Evolutionary conservation across 1,284 basidiomycete genomes (phyloP).

Genomic region (Leccinum pallidistipes): DNA sequence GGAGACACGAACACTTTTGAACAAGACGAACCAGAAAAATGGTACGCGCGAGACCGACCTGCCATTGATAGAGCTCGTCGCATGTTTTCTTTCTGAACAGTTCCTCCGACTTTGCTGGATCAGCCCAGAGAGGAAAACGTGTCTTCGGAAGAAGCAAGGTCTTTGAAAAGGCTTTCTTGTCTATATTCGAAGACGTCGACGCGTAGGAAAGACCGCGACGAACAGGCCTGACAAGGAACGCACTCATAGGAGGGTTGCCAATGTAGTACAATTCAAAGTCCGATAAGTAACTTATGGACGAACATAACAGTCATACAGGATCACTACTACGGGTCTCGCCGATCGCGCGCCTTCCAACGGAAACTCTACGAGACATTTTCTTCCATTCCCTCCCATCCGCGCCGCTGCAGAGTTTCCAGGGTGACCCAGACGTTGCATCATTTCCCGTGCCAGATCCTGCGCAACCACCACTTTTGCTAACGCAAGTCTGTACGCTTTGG

Average conservation of each 20-base stretch:
- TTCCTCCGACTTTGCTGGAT: slow-evolving; percentile 64
- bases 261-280: too few relatives aligned
- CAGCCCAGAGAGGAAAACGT: slow-evolving; percentile 73
- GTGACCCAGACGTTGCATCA: neutral
- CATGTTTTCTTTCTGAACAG: slow-evolving; percentile 68
- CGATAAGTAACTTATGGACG: too few relatives aligned
- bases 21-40: neutral
- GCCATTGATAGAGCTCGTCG: slow-evolving; percentile 82
- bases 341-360: neutral
- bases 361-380: slow-evolving; percentile 1
- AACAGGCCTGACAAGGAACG: slow-evolving; percentile 8
- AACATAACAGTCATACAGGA: too few relatives aligned
- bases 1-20: slow-evolving; percentile 4
- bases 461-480: neutral
- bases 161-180: slow-evolving; percentile 47
- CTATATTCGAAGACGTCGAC: slow-evolving; percentile 5
- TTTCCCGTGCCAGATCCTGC: neutral
- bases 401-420: neutral
- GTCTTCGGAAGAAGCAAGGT: slow-evolving; percentile 88
- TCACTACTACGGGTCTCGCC: neutral
- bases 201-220: slow-evolving; percentile 20
- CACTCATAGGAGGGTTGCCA: neutral
- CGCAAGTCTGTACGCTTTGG: neutral
- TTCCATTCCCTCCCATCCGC: neutral
- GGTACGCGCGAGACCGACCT: slow-evolving; percentile 53